These are phyloP conservation scores for Neoboletus subvelutipes DNA, from an alignment of 768 basidiomycete genomes.

Conservation along the genomic window DNA sequence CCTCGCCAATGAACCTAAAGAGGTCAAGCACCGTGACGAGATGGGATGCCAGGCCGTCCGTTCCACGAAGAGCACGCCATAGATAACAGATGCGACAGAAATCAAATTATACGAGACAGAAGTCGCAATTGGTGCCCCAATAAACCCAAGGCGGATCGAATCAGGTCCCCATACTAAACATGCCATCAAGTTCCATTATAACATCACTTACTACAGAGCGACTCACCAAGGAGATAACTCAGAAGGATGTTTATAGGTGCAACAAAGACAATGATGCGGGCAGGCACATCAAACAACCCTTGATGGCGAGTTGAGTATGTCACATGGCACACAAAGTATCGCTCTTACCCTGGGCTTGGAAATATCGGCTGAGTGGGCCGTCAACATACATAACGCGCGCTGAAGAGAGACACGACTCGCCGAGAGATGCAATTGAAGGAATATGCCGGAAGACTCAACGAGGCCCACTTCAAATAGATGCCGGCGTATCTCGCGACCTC, in stretches of 20 bases:
- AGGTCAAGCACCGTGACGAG: conserved; percentile 59
- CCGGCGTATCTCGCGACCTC: conserved; percentile 77
- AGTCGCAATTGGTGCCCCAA: conserved; percentile 89
- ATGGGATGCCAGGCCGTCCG: conserved; percentile 86
- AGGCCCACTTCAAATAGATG: conserved; percentile 70
- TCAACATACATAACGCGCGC: conserved; percentile 43
- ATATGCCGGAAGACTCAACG: conserved; percentile 76
- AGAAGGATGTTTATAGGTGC: conserved; percentile 83
- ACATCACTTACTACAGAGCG: not conserved
- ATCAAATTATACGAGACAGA: conserved; percentile 87
- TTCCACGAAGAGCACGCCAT: conserved; percentile 63
- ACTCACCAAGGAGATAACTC: conserved; percentile 77
- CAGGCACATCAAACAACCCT: conserved; percentile 83
- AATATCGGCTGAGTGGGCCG: conserved; percentile 40
- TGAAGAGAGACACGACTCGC: conserved; percentile 16
- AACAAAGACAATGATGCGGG: conserved; percentile 74
- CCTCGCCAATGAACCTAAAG: conserved; percentile 64
- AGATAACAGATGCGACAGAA: conserved; percentile 55
- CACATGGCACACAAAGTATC: conserved; percentile 16
- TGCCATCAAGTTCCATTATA: conserved; percentile 43
- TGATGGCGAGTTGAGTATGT: conserved; percentile 9
- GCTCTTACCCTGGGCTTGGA: conserved; percentile 79
- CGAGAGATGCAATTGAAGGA: conserved; percentile 54
- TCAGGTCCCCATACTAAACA: conserved; percentile 89
- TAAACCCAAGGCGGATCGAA: conserved; percentile 77